Percentiles rank a stretch among this genome's conserved stretches.
These are phyloP conservation scores for Nakazawaea populi DNA, from an alignment of 805 yeast species.

Conservation along the genomic window DNA sequence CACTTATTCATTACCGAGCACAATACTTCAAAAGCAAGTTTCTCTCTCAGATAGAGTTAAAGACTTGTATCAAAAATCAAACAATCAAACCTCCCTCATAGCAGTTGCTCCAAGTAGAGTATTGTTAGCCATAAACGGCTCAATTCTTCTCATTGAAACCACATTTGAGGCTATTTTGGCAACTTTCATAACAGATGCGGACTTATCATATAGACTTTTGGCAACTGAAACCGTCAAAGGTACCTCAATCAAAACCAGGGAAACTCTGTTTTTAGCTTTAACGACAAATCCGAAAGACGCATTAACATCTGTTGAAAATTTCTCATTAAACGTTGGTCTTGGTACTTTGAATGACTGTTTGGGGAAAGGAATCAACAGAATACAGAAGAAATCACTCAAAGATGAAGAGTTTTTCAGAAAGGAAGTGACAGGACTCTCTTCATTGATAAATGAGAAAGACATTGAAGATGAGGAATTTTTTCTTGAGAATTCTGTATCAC, in stretches of 20 bases:
- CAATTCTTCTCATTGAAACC: constrained; percentile 38
- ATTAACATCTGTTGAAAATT: constrained; percentile 34
- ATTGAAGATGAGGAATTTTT: constrained; percentile 19
- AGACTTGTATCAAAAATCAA: constrained; percentile 13
- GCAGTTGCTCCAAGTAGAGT: constrained; percentile 41
- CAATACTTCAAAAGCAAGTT: constrained; percentile 24
- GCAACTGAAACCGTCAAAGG: constrained; percentile 35
- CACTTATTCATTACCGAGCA: constrained; percentile 25
- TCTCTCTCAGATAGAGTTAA: constrained; percentile 18
- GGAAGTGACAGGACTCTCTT: constrained; percentile 20
- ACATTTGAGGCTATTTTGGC: constrained; percentile 35
- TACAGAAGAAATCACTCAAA: constrained; percentile 12
- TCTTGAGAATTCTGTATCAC: constrained; percentile 15
- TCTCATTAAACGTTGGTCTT: constrained; percentile 55
- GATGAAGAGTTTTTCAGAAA: constrained; percentile 13
- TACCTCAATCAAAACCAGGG: constrained; percentile 31
- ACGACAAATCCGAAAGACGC: constrained; percentile 36
- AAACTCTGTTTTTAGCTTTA: constrained; percentile 36
- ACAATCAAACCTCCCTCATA: constrained; percentile 25
- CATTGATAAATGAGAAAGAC: constrained; percentile 16
- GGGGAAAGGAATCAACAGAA: constrained; percentile 47
- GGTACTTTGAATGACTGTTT: constrained; percentile 65
- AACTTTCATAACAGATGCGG: constrained; percentile 11
- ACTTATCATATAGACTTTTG: constrained; percentile 9
- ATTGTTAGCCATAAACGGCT: constrained; percentile 33